A percentile compares a stretch with the other conserved stretches of the same genome.
phyloP scores from a whole-genome alignment of 2,329 filamentous ascomycete genomes.

The Emmonsia crescens region DNA sequence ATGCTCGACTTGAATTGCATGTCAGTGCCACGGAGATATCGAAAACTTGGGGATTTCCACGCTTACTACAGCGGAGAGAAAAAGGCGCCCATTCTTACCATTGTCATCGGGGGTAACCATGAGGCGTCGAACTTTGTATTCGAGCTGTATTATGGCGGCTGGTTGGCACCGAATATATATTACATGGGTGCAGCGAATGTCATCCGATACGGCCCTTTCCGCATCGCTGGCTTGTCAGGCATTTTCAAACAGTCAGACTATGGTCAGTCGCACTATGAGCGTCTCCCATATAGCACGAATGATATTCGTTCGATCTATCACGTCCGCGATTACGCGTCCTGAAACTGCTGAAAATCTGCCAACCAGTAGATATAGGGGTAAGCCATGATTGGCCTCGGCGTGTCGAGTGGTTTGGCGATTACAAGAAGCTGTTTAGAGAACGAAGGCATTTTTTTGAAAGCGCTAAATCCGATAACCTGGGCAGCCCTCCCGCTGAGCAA shows the following conservation, averaged over 20 bases:
- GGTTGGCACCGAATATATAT: conserved; percentile 94
- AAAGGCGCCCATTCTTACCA: conserved; percentile 72
- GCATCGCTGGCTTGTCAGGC: conserved; percentile 79
- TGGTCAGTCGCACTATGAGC: conserved; percentile 68
- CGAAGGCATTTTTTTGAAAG: conserved; percentile 70
- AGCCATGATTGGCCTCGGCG: conserved; percentile 92
- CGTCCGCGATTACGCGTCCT: conserved; percentile 70
- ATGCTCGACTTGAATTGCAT: conserved; percentile 76
- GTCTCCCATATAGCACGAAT: conserved; percentile 66
- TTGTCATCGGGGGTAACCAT: conserved; percentile 92
- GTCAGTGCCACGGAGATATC: conserved; percentile 79
- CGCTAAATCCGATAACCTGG: conserved; percentile 61
- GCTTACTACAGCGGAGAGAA: conserved; percentile 76
- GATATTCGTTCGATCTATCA: conserved; percentile 81
- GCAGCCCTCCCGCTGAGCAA: conserved; percentile 65
- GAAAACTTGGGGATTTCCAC: conserved; percentile 79
- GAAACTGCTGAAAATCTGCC: conserved; percentile 69
- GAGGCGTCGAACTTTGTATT: conserved; percentile 83
- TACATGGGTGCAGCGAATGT: conserved; percentile 91
- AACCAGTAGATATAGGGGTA: conserved; percentile 77
- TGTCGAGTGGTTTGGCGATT: conserved; percentile 68
- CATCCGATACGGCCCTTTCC: conserved; percentile 68
- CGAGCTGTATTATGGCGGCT: conserved; percentile 91
- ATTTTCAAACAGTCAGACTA: conserved; percentile 92
- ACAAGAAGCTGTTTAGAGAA: conserved; percentile 52